phyloP scores from a whole-genome alignment of 192 early-diverging fungal genomes.

The Backusella mclennaniae region DNA sequence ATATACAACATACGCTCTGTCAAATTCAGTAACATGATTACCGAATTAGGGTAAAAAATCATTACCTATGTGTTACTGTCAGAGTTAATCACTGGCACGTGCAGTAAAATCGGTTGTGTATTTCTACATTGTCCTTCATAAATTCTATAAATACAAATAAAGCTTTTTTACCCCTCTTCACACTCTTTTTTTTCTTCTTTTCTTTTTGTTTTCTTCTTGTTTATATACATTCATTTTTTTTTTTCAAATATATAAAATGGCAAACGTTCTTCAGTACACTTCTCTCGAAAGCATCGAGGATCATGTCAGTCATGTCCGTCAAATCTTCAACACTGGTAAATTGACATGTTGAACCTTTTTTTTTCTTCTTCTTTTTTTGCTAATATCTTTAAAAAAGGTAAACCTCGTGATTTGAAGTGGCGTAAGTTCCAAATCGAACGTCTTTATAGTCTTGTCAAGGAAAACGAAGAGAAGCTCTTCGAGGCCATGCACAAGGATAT shows the following conservation, averaged over 20 bases:
- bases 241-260: neutral
- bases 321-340: slow-evolving; percentile 42
- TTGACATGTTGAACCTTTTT: neutral
- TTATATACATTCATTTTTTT: neutral
- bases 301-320: slow-evolving; percentile 39
- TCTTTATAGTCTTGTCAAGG: slow-evolving; percentile 56
- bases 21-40: neutral
- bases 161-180: neutral
- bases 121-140: neutral
- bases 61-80: neutral
- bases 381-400: slow-evolving; percentile 19
- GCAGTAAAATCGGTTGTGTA: neutral
- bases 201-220: neutral
- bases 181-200: neutral
- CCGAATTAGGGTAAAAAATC: neutral
- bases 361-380: neutral
- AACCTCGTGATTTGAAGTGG: slow-evolving; percentile 44
- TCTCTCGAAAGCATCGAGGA: slow-evolving; percentile 40
- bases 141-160: neutral
- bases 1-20: neutral
- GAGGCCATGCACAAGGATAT: slow-evolving; percentile 61
- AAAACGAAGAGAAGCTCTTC: slow-evolving; percentile 53
- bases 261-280: slow-evolving; percentile 38
- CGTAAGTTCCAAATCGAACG: slow-evolving; percentile 63
- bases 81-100: neutral